Conservation (phyloP, 148 eudicot genomes). For the Linanthus parryae region DNA sequence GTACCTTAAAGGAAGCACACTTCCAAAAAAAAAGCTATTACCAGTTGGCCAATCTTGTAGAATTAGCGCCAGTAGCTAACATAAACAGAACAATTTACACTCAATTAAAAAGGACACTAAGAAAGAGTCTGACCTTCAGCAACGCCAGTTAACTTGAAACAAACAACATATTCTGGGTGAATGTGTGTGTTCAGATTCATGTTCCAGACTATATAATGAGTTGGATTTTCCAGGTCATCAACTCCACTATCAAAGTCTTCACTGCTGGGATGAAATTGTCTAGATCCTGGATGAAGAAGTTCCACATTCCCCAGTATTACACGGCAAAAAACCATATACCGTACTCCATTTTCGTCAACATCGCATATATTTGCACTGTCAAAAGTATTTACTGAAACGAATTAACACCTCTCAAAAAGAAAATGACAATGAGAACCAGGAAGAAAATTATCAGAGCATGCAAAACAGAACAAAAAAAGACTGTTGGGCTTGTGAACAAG, state of each 20-base stretch:
- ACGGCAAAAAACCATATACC: conserved; percentile 29
- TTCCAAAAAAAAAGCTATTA: too few species aligned
- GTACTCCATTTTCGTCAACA: conserved; percentile 36
- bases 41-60: too few species aligned
- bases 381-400: neutral
- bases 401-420: neutral
- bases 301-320: conserved; percentile 34
- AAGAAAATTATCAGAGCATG: neutral
- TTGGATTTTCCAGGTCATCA: conserved; percentile 34
- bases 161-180: conserved; percentile 30
- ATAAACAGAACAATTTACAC: too few species aligned
- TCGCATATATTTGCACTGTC: conserved; percentile 27
- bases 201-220: conserved; percentile 30
- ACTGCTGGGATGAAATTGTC: conserved; percentile 31
- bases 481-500: too few species aligned
- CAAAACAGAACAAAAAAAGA: conserved; percentile 2
- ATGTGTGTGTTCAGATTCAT: conserved; percentile 35
- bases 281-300: conserved; percentile 25
- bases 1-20: too few species aligned
- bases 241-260: conserved; percentile 32
- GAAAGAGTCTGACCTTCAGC: too few species aligned
- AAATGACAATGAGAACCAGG: neutral
- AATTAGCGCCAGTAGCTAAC: too few species aligned
- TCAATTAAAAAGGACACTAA: too few species aligned
- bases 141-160: conserved; percentile 20